Conservation (phyloP, 768 basidiomycete species). For the Leccinum rimulosum region DNA sequence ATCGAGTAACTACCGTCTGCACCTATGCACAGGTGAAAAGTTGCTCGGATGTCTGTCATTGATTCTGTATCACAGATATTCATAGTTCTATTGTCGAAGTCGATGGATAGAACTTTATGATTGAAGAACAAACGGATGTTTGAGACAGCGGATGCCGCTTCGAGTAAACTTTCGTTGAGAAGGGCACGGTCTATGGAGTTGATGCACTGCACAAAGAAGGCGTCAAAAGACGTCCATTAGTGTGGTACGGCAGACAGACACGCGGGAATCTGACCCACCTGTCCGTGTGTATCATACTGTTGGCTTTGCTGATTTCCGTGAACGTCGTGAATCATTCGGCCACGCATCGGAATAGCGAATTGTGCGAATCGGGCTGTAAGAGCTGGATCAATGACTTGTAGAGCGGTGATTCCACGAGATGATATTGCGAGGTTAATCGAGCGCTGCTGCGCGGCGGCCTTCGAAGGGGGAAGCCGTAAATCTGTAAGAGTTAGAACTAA, state of each 20-base stretch:
- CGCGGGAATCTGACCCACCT: slow-evolving; percentile 51
- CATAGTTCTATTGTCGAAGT: slow-evolving; percentile 68
- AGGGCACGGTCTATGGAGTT: slow-evolving; percentile 89
- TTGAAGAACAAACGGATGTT: slow-evolving; percentile 74
- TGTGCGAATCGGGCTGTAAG: slow-evolving; percentile 69
- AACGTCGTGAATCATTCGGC: slow-evolving; percentile 88
- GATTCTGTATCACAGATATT: slow-evolving; percentile 46
- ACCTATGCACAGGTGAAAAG: slow-evolving; percentile 83
- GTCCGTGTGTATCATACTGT: slow-evolving; percentile 82
- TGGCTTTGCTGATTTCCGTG: slow-evolving; percentile 78
- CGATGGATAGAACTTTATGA: slow-evolving; percentile 73
- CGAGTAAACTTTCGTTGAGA: slow-evolving; percentile 82
- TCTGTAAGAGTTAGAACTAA: slow-evolving; percentile 43
- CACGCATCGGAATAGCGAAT: slow-evolving; percentile 89
- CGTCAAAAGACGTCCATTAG: slow-evolving; percentile 24
- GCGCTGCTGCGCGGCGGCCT: slow-evolving; percentile 64
- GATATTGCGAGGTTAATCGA: slow-evolving; percentile 98
- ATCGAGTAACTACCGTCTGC: slow-evolving; percentile 94
- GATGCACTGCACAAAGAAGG: slow-evolving; percentile 63
- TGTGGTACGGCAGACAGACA: slow-evolving; percentile 19
- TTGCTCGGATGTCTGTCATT: slow-evolving; percentile 42
- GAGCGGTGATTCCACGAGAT: slow-evolving; percentile 85
- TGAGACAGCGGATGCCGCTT: slow-evolving; percentile 61
- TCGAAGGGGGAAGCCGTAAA: slow-evolving; percentile 69
- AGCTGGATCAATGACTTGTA: slow-evolving; percentile 74